Base-by-base conservation (phyloP, 2,329 filamentous ascomycete genomes). In the Claviceps maximensis region DNA sequence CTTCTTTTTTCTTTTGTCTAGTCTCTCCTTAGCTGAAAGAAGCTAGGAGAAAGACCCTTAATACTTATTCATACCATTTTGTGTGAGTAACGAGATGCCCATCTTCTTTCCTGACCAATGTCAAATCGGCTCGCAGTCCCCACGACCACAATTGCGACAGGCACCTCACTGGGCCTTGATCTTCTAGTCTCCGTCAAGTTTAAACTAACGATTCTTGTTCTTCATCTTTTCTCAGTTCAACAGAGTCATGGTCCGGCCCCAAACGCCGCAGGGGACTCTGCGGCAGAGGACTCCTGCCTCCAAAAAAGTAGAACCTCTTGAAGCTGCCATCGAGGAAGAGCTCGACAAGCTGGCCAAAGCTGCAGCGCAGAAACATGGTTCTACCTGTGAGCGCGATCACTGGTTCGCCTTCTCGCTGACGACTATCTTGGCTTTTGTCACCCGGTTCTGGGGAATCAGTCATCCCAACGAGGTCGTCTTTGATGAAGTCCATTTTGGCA, bases 401-500 rank as follows among this genome's bases (percentile, higher is more conserved):
- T 83, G 86, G 76, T 69, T 93, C 58, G 87, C 82, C 56, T 78
- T 96, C 55, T 69, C 71, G 33, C 66, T 95, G 60, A 83, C 95
- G 65, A 97, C 91, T 2, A 63, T 81, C 29, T 73, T 96, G 59
- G 91, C 89, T 49, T 97, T 98, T 65, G 65, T 89, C 57, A 97
- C 93, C 48, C 80, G 93, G 57, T 98, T 98, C 76, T 97, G 87
- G 82, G 90, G 89, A 57, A 96, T 98, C 67, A 88, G 79, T 67
- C 90, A 96, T 70, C 93, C 93, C 17, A 84, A 95, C 65, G 87
- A 97, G 74, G 93, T 98, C 53, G 93, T 98, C 49, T 98, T 98
- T 65, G 93, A 98, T 66, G 93, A 98, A 71, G 93, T 98, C 54
- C 93, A 98, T 73, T 98, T 98, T 70, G 93, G 93, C 74, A 98